Conservation (phyloP, 2,329 filamentous ascomycete genomes). For the Sporothrix brunneoviolacea region DNA sequence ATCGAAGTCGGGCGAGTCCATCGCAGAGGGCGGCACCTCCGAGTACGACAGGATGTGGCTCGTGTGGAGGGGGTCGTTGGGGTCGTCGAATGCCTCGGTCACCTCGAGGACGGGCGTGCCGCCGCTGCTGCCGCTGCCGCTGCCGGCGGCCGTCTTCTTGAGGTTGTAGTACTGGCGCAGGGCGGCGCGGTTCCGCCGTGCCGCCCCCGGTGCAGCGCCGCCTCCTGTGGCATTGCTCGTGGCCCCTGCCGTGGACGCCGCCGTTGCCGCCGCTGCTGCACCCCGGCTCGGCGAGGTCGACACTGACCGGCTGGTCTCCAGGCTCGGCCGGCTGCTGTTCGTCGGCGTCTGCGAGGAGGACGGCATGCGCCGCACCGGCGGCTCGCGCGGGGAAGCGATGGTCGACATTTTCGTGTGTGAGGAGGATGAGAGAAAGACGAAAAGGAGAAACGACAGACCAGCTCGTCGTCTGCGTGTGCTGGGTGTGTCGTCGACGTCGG, state of each 20-base stretch:
- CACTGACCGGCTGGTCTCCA: conserved; percentile 58
- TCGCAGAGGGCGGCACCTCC: conserved; percentile 59
- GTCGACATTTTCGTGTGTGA: conserved; percentile 52
- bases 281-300: conserved; percentile 46
- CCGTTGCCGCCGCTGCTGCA: conserved; percentile 17
- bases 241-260: conserved; percentile 20
- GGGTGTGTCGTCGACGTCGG: no score
- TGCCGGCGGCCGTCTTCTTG: conserved; percentile 35
- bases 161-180: conserved; percentile 94
- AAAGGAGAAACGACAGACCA: no score
- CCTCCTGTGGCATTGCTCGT: conserved; percentile 25
- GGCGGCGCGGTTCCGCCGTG: conserved; percentile 67
- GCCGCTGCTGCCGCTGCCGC: conserved; percentile 25
- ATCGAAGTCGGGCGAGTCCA: conserved; percentile 69
- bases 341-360: conserved; percentile 52
- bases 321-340: conserved; percentile 67
- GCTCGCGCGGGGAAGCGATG: conserved; percentile 57
- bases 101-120: conserved; percentile 35
- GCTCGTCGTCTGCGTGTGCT: no score
- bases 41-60: conserved; percentile 30
- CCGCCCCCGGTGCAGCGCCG: conserved; percentile 25
- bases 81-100: conserved; percentile 30
- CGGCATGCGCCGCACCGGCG: conserved; percentile 50
- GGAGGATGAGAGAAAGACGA: no score
- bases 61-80: neutral